Evolutionary conservation across 2,329 filamentous ascomycete genomes (phyloP), one percentile per base, ranked within the genome.

Genomic region (Podosphaera aphanis): DNA sequence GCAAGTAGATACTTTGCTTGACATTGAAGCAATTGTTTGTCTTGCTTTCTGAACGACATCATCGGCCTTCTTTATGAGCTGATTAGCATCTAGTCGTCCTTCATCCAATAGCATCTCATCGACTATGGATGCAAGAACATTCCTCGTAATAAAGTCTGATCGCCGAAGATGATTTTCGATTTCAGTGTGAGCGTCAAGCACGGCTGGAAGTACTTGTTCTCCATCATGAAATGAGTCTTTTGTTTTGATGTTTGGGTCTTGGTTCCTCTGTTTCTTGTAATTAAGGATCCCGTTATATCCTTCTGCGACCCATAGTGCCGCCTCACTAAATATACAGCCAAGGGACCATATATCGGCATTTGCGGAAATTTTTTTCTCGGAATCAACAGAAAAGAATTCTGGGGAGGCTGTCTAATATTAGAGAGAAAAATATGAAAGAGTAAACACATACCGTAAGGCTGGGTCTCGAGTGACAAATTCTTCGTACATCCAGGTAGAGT

Each of bases 291-390:
- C 52, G 40, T 52, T 45, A 23, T 52, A 52, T 18, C 55, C 56
- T 35, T 54, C 48, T 1, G 52, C 51, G 4, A 60, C 49, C 55
- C 55, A 57, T 16, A 49, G 44, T 1, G 49, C 55, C 10, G 52
- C 50, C 47, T 61, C 59, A 44, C 58, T 61, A 33, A 51, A 58
- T 2, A 61, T 51, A 49, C 57, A 58, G 5, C 55, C 58, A 20
- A 62, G 46, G 10, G 58, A 59, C 59, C 59, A 62, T 6, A 60
- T 55, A 48, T 62, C 60, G n/a, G 49, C 49, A 5, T 11, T 25
- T 18, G 45, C 44, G 35, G 42, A 48, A 6, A 29, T 5, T 29
- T 29, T 29, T 11, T 29, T 11, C 11, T 29, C 25, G 5, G 25
- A 5, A 6, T 5, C 6, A 29, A 5, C 25, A 29, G 25, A 29